Evolutionary conservation across 1,284 basidiomycete species (phyloP), one percentile per base, ranked within the genome.

Genomic region (Irpex sp.): DNA sequence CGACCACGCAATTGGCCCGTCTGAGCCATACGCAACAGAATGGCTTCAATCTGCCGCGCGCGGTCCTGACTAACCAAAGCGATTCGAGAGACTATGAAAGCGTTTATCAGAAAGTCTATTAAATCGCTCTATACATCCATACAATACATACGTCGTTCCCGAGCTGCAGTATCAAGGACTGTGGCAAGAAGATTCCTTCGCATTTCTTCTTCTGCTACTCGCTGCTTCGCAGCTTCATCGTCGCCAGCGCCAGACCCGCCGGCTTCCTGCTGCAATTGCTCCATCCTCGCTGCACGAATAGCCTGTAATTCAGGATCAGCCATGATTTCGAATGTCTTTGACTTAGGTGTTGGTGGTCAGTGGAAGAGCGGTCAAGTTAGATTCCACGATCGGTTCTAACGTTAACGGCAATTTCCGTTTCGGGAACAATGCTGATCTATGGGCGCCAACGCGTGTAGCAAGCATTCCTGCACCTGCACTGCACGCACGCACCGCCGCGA

Each of bases 1-100:
- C 91, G 84, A 9, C 92, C 91, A 61, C 91, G 84, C 57, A 98
- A 79, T 76, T 98, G 96, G n/a, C 96, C 96, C 1, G 86, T 84
- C 76, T 96, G 94, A 5, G 92, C 96, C 94, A 98, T 96, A 51
- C 93, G 85, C 44, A 96, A 74, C 52, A 99, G 80, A 62, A 97
- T 86, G 11, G 83, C 84, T 76, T 97, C 93, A 68, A 98, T 95
- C 74, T 96, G 89, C 62, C 85, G 81, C 5, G 95, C 92, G 73
- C 96, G 84, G 63, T 93, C 88, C 0, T 95, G 93, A 71, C 95
- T 93, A 65, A 98, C 97, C 38, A 99, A 86, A 2, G 92, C 86
- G 73, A 99, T 98, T 56, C 97, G 88, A 3, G 96, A 93, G 65
- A 94, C 92, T 94, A 70, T 17, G 54, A 17, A 21, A 44, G 17